phyloP scores from a whole-genome alignment of 1,139 yeast species.

The Kurtzmaniella quercitrusa region DNA sequence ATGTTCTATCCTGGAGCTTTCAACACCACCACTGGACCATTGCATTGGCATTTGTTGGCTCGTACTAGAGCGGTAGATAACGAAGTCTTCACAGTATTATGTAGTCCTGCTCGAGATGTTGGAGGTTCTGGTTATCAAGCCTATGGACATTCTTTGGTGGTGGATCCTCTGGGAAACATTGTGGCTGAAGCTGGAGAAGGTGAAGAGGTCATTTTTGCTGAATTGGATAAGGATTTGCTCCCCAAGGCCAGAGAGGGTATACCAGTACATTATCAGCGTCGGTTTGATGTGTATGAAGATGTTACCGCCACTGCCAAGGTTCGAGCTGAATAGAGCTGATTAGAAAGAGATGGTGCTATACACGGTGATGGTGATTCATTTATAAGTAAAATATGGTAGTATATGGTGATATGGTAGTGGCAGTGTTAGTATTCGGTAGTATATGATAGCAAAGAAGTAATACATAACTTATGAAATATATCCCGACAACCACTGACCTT shows the following conservation, averaged over 20 bases:
- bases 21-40: constrained; percentile 92
- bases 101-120: constrained; percentile 86
- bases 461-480: too few relatives aligned
- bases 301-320: constrained; percentile 21
- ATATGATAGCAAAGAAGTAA: too few relatives aligned
- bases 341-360: neutral
- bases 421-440: too few relatives aligned
- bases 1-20: constrained; percentile 96
- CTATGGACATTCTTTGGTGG: constrained; percentile 86
- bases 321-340: constrained; percentile 1
- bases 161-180: constrained; percentile 79
- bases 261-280: constrained; percentile 75
- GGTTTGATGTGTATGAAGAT: constrained; percentile 81
- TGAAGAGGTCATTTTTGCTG: constrained; percentile 79
- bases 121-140: constrained; percentile 73
- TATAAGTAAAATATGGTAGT: too few relatives aligned
- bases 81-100: constrained; percentile 71
- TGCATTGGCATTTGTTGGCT: constrained; percentile 89
- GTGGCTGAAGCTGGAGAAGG: constrained; percentile 81
- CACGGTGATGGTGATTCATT: too few relatives aligned
- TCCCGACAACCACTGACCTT: too few relatives aligned
- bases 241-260: constrained; percentile 63
- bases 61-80: constrained; percentile 87
- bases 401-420: too few relatives aligned
- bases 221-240: constrained; percentile 61